Conservation (phyloP, 2,329 filamentous ascomycete genomes). For the Ascocoryne sarcoides region DNA sequence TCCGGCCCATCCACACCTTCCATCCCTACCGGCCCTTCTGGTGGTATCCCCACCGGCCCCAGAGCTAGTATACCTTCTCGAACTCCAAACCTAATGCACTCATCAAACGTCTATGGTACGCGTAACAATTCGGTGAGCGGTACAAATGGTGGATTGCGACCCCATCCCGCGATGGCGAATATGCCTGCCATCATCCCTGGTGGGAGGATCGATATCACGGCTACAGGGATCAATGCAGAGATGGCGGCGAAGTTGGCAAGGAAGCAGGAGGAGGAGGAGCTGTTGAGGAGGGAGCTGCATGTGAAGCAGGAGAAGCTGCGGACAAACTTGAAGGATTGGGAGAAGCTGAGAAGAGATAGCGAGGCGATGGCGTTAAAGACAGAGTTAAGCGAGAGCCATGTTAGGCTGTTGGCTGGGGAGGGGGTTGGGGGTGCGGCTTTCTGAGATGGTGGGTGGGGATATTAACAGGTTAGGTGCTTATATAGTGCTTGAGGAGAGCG, state of each 20-base stretch:
- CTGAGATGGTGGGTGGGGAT: no score
- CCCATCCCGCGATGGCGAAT: conserved; percentile 28
- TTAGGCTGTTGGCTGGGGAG: conserved; percentile 28
- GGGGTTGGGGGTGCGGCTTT: conserved; percentile 29
- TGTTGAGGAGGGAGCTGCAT: conserved; percentile 23
- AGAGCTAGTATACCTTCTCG: conserved; percentile 24
- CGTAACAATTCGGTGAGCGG: conserved; percentile 7
- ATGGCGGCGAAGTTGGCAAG: conserved; percentile 23
- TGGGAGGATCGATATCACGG: conserved; percentile 26
- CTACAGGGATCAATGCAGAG: conserved; percentile 24
- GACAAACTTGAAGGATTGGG: conserved; percentile 25
- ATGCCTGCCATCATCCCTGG: conserved; percentile 26
- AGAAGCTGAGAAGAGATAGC: conserved; percentile 25
- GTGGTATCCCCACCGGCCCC: conserved; percentile 25
- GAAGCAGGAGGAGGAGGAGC: conserved; percentile 27
- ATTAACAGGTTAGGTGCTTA: no score
- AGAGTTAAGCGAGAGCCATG: conserved; percentile 28
- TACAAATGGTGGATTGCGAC: conserved; percentile 19
- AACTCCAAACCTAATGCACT: conserved; percentile 19
- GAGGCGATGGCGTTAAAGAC: conserved; percentile 22
- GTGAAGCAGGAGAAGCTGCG: conserved; percentile 27
- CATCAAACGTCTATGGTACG: conserved; percentile 18
- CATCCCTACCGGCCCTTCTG: conserved; percentile 24
- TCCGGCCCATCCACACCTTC: conserved; percentile 15
- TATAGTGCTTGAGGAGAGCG: no score